These are phyloP conservation scores for Suhomyces choctaworum DNA, from an alignment of 1,139 yeast species.

Conservation along the genomic window DNA sequence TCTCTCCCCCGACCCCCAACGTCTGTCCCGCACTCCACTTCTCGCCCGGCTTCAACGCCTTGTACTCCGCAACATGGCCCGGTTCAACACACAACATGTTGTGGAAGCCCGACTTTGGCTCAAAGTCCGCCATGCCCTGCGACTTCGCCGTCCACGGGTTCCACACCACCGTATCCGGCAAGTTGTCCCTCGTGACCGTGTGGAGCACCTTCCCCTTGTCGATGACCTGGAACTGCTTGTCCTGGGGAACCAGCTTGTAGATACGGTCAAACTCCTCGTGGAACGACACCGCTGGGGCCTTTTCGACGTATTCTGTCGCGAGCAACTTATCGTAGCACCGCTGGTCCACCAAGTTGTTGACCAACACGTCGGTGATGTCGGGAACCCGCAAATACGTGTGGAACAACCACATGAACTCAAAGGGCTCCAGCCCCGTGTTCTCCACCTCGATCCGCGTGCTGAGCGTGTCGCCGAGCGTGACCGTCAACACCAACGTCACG, in stretches of 20 bases:
- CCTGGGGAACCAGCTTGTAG: constrained; percentile 59
- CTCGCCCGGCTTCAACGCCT: constrained; percentile 61
- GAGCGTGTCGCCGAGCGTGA: constrained; percentile 59
- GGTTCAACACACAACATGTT: constrained; percentile 94
- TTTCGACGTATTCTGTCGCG: constrained; percentile 62
- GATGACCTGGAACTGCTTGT: constrained; percentile 61
- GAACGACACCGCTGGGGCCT: constrained; percentile 70
- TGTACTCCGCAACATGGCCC: constrained; percentile 76
- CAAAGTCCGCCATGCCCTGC: constrained; percentile 79
- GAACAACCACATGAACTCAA: constrained; percentile 92
- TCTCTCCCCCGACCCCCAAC: constrained; percentile 42
- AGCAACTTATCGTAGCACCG: constrained; percentile 74
- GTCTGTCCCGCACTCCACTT: constrained; percentile 60
- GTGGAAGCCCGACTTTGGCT: constrained; percentile 79
- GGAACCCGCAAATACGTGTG: constrained; percentile 83
- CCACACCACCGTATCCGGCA: constrained; percentile 95
- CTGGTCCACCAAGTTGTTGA: constrained; percentile 74
- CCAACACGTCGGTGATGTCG: constrained; percentile 75
- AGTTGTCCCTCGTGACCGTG: constrained; percentile 61
- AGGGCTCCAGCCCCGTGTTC: constrained; percentile 61
- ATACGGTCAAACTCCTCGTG: constrained; percentile 82
- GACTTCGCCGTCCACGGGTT: constrained; percentile 92
- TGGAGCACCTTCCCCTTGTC: constrained; percentile 70
- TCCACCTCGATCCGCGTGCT: constrained; percentile 72
- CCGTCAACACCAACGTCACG: constrained; percentile 73